These are phyloP conservation scores for Pichia nakasei DNA, from an alignment of 805 yeast species.

Conservation along the genomic window DNA sequence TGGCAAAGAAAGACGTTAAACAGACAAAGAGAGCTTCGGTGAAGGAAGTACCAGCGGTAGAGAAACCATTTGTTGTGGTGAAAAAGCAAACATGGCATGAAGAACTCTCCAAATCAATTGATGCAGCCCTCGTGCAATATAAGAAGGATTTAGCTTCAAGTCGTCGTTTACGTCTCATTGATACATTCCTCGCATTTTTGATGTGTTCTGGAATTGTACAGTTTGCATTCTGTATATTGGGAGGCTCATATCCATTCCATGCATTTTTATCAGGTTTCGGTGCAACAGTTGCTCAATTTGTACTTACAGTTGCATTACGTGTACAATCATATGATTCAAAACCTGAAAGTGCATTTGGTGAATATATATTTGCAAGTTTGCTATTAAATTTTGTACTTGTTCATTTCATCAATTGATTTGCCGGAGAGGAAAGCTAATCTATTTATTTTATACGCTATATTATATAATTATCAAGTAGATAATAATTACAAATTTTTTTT, in stretches of 20 bases:
- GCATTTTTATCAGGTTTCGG: constrained; percentile 92
- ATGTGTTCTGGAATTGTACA: constrained; percentile 71
- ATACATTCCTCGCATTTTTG: constrained; percentile 64
- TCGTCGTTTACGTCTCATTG: constrained; percentile 56
- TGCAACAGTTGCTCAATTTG: constrained; percentile 92
- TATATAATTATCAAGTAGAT: too few relatives aligned
- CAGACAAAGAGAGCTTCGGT: neutral
- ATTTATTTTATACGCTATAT: too few relatives aligned
- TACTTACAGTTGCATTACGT: constrained; percentile 72
- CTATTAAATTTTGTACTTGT: constrained; percentile 79
- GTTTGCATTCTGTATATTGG: constrained; percentile 62
- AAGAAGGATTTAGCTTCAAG: constrained; percentile 21
- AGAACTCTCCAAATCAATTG: constrained; percentile 4
- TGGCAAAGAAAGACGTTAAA: constrained; percentile 6
- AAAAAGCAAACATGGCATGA: constrained; percentile 4
- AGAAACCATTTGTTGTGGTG: neutral
- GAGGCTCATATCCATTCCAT: constrained; percentile 93
- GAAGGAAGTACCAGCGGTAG: neutral
- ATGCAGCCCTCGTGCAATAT: constrained; percentile 6
- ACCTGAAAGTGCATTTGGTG: constrained; percentile 67
- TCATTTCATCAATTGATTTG: constrained; percentile 74
- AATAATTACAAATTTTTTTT: too few relatives aligned
- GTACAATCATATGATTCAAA: constrained; percentile 44
- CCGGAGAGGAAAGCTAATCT: too few relatives aligned
- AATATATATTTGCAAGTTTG: constrained; percentile 79